Base-by-base conservation (phyloP, 768 basidiomycete genomes). In the Hysterangium stoloniferum region DNA sequence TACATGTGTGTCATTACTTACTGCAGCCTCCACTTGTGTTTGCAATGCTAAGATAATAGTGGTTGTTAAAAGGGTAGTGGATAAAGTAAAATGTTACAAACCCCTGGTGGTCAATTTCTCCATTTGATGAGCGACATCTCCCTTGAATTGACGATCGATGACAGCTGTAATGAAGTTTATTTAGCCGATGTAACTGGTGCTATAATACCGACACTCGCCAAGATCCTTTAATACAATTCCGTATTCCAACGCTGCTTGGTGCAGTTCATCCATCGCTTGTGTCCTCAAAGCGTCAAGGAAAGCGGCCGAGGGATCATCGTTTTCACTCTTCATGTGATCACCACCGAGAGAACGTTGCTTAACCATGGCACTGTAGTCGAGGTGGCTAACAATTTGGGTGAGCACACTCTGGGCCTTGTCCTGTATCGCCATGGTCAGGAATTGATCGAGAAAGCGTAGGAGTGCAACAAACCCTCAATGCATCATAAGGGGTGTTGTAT, bases 361-460 rank as follows among this genome's bases (percentile, higher is more conserved):
- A 43, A 88, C 79, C 84, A 77, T 78, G 4, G 76, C 68, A 48
- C 72, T 71, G 55, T 78, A 78, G 58, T 78, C 77, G 29, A 78
- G 79, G 64, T 51, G 49, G 27, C 38, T 43, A 20, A 51, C 49
- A 28, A 49, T 88, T 64, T 90, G 88, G 0, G 87, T 91, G 47
- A 91, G 64, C 53, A 91, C 89, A 0, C 84, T 87, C 64, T 90
- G 89, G 0, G 87, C 85, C 70, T 91, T 91, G 65, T 91, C 88
- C 41, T 51, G 31, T 20, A 37, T 37, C 5, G 20, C 11, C n/a
- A n/a, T n/a, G 28, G 9, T 41, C 28, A 13, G 40, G 9, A 41
- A 6, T 2, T 25, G 12, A 41, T 37, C 35, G 7, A 40, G 22
- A 50, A 17, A 52, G 22, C 60, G 1, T n/a, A 27, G 38, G 43